phyloP scores from a whole-genome alignment of 805 yeast genomes.

The Barnettozyma sp. region DNA sequence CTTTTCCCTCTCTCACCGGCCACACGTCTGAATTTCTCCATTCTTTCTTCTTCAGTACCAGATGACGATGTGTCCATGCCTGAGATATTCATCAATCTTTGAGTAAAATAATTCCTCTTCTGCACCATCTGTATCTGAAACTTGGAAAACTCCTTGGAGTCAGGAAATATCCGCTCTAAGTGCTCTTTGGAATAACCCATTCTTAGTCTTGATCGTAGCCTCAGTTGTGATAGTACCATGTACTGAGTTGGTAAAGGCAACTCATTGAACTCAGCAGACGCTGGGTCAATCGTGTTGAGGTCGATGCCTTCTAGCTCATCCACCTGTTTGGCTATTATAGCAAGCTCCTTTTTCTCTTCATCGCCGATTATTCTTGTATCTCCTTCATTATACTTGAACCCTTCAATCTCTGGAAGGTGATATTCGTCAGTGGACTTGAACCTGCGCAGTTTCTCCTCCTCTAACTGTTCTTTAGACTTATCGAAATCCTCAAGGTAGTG shows the following conservation, averaged over 20 bases:
- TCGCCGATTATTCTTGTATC: conserved; percentile 74
- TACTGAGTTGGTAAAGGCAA: conserved; percentile 86
- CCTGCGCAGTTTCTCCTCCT: conserved; percentile 1
- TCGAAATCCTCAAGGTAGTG: conserved; percentile 33
- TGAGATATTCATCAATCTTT: conserved; percentile 70
- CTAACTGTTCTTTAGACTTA: conserved; percentile 8
- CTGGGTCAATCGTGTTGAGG: conserved; percentile 72
- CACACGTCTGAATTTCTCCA: conserved; percentile 40
- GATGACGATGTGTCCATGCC: conserved; percentile 58
- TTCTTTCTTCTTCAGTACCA: conserved; percentile 22
- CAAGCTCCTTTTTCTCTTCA: conserved; percentile 68
- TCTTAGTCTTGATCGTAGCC: conserved; percentile 81
- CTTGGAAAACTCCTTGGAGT: conserved; percentile 81
- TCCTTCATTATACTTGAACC: conserved; percentile 41
- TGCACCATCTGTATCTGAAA: conserved; percentile 92
- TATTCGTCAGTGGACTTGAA: conserved; percentile 71
- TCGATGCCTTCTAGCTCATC: conserved; percentile 64
- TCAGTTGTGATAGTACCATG: conserved; percentile 73
- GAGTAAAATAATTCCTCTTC: conserved; percentile 85
- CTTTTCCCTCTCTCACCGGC: conserved; percentile 78
- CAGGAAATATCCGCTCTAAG: conserved; percentile 70
- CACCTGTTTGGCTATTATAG: conserved; percentile 49
- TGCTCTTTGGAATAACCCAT: conserved; percentile 95
- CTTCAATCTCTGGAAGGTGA: conserved; percentile 68
- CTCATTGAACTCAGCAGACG: conserved; percentile 64